Evolutionary conservation across 1,284 basidiomycete genomes (phyloP), one percentile per base, ranked within the genome.

Genomic region (Ustilago tritici): DNA sequence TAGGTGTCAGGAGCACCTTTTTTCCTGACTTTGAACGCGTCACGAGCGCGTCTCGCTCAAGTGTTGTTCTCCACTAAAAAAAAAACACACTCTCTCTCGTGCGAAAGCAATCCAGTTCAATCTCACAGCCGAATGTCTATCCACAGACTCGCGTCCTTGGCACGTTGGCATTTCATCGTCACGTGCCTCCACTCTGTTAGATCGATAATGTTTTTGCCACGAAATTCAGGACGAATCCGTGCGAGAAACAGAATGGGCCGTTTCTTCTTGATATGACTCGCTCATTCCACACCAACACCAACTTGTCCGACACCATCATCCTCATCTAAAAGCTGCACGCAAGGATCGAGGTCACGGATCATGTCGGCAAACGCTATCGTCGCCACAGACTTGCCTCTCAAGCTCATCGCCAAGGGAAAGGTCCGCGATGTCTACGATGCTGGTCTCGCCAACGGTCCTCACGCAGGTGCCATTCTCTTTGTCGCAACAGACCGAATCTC

Each of bases 401-500:
- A 70, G 28, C 80, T 86, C 53, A 67, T 86, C 62, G 84, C 84
- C 49, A 78, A 73, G 62, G 84, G 84, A 46, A 86, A 86, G 67
- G 84, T 86, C 12, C 77, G 84, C 53, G 84, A 86, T 65, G 79
- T 86, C 23, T 86, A 86, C 76, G 84, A 85, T 52, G 78, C 84
- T 17, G 74, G 74, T 28, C 50, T 83, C 36, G 67, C 60, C 14
- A 28, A 77, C 2, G 78, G 73, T n/a, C 62, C 78, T 17, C 74
- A 75, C 50, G 61, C 61, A 10, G 83, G 73, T n/a, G 78, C 84
- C 23, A 66, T 86, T 47, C 90, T 99, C 65, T 98, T 99, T 87
- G 92, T 99, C 61, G 95, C 96, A 7, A 93, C 94, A 15, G 97
- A 99, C 88, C 90, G 97, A 72, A 97, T 98, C 85, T 96, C 94